Evolutionary conservation across 1,284 basidiomycete species (phyloP), one percentile per base, ranked within the genome.

Genomic region (Irpex lacteus): DNA sequence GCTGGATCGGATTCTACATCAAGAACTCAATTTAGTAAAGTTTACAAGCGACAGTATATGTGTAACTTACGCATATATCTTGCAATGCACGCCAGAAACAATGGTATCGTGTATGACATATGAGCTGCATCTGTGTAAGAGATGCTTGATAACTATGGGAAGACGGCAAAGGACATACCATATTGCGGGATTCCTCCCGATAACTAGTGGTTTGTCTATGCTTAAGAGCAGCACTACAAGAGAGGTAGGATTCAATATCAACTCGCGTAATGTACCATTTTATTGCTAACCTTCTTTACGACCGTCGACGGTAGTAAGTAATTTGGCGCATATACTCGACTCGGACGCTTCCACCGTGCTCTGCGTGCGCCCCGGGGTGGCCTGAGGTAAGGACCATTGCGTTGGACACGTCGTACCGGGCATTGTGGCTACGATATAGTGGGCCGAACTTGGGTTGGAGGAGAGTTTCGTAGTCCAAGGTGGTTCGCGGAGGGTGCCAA

Each of bases 21-120:
- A 34, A 26, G 61, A 55, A 5, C 59, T 13, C n/a, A 34, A 26
- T 47, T 63, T 53, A 59, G n/a, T 32, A 62, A 26, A 13, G 26
- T 40, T 53, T n/a, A 62, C 36, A 53, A 7, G 47, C 50, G 19
- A 52, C 18, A 21, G 8, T 50, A 59, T 47, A 44, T 18, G 21
- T 32, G 57, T 13, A 8, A 76, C 79, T 68, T 66, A 89, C 90
- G 87, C 91, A 81, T 91, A 89, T 80, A 93, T 73, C 72, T 89
- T 90, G 81, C 90, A 93, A 70, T 93, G 90, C 18, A 90, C 67
- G 54, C 81, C 84, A 4, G 89, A 91, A 19, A 90, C 84, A 36
- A 84, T 80, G 6, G 76, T 71, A 63, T 90, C 80, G 15, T 77
- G 66, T 32, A 85, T 74, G 19, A 84, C 78, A 63, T 85, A 85